Evolutionary conservation across 2,329 filamentous ascomycete species (phyloP), one percentile per base, ranked within the genome.

Genomic region (Penicillium verrucosum): DNA sequence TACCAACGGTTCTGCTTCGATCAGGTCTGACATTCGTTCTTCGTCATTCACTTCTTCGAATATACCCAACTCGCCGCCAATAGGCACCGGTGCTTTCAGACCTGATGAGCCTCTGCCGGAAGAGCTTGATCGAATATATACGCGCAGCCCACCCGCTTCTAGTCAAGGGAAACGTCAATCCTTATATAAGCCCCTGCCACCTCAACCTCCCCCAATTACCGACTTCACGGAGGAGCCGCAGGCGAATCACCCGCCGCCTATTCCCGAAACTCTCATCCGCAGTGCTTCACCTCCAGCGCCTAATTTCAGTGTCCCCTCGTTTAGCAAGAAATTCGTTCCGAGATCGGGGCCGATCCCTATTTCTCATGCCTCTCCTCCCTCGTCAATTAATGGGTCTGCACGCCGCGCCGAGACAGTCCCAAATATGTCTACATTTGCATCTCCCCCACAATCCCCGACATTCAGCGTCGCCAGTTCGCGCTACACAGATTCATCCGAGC

Each of bases 231-330:
- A 71, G 21, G 47, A 52, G n/a, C n/a, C 60, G 27, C 54, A 69
- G 7, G 43, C 56, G 25, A 57, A 59, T 32, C 57, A 60, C 21
- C 59, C 64, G 29, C 65, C 65, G 32, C 62, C 70, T 21, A 47
- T 67, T 7, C 66, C 67, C 5, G 69, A 72, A 16, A 50, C 62
- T 9, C 50, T 67, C 8, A 45, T 62, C 29, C 68, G 70, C 45
- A 67, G 70, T 50, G 56, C 67, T n/a, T 72, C 74, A 0, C 69
- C 72, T 4, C 66, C 72, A 25, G 68, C 74, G 4, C 75, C 73
- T 3, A 77, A 77, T 52, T 76, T 77, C 47, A 77, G 75, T 54
- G 70, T 77, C 16, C 75, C 75, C 4, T 69, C 69, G 1, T 75
- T 76, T 52, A 77, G 73, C 65, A 73, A 69, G 63, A 70, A 73